A percentile compares a stretch with the other conserved stretches of the same genome.
Conservation (phyloP, 2,329 filamentous ascomycete genomes). For the Cordyceps tenuipes region DNA sequence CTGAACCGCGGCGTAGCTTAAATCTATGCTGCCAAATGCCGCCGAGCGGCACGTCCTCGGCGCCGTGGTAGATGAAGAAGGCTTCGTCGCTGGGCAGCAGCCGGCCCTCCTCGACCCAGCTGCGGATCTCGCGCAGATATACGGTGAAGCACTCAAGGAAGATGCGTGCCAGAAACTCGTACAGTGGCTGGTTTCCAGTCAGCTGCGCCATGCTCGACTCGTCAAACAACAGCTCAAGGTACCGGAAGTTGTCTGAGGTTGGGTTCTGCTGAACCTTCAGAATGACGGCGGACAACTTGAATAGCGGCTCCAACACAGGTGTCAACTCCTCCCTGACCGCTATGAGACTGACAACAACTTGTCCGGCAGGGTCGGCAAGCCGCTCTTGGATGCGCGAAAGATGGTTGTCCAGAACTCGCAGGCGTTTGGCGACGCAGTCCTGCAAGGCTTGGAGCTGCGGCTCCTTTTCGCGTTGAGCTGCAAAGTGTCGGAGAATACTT, state of each 20-base stretch:
- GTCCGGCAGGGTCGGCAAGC: slow-evolving; percentile 45
- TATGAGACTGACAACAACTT: slow-evolving; percentile 59
- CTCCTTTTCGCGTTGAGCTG: slow-evolving; percentile 35
- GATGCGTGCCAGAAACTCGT: slow-evolving; percentile 54
- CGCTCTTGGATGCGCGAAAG: slow-evolving; percentile 53
- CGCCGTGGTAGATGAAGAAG: slow-evolving; percentile 64
- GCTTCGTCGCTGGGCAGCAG: slow-evolving; percentile 56
- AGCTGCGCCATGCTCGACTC: slow-evolving; percentile 62
- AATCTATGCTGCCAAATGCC: slow-evolving; percentile 73
- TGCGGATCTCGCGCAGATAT: slow-evolving; percentile 70
- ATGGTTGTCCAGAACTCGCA: slow-evolving; percentile 49
- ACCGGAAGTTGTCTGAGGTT: slow-evolving; percentile 53
- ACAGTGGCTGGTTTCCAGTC: slow-evolving; percentile 53
- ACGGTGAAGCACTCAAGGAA: slow-evolving; percentile 77
- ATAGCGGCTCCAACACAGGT: slow-evolving; percentile 44
- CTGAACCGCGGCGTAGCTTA: slow-evolving; percentile 48
- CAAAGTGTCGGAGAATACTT: slow-evolving; percentile 36
- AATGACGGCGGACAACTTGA: slow-evolving; percentile 54
- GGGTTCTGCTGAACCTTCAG: slow-evolving; percentile 43
- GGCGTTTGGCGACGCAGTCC: slow-evolving; percentile 47
- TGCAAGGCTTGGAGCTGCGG: slow-evolving; percentile 65
- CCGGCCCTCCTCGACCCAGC: slow-evolving; percentile 78
- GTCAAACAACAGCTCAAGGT: slow-evolving; percentile 71
- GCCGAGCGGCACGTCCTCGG: slow-evolving; percentile 47
- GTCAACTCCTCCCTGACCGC: slow-evolving; percentile 51